Conservation (phyloP, 345 rosid species). For the Moringa oleifera region DNA sequence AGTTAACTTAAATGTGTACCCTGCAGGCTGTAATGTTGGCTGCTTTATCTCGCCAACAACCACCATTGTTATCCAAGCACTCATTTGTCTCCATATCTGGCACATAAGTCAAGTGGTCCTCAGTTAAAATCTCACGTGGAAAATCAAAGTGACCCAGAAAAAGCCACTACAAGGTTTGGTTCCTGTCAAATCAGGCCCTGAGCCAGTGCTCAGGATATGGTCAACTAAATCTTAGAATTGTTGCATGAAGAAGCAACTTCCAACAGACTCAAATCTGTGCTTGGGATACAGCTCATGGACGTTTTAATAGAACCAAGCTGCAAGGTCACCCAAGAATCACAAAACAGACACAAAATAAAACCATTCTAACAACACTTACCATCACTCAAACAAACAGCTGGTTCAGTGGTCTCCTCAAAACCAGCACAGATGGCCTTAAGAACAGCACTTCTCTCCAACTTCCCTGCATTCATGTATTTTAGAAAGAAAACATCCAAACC, state of each 20-base stretch:
- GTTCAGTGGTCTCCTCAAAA: constrained; percentile 97
- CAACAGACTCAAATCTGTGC: not conserved
- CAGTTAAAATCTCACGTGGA: not conserved
- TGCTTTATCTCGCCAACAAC: constrained; percentile 85
- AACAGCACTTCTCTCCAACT: constrained; percentile 88
- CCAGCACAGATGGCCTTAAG: constrained; percentile 94
- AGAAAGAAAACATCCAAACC: constrained; percentile 13
- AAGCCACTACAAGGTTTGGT: not conserved
- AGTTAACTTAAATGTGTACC: constrained; percentile 35
- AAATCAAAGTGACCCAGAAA: not conserved
- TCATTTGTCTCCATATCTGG: constrained; percentile 95
- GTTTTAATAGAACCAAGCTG: not conserved
- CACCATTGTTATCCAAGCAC: constrained; percentile 88
- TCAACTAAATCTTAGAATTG: not conserved
- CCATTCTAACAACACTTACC: constrained; percentile 41
- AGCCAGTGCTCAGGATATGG: not conserved
- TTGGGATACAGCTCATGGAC: not conserved
- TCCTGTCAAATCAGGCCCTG: not conserved
- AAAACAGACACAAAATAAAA: not conserved
- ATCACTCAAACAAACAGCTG: constrained; percentile 76
- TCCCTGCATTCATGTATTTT: constrained; percentile 49
- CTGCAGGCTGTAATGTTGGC: constrained; percentile 94
- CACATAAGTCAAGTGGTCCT: constrained; percentile 10
- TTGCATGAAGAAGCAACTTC: not conserved
- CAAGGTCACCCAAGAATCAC: not conserved